Evolutionary conservation across 139 green algal species (phyloP).

Genomic region (Ostreobium quekettii): DNA sequence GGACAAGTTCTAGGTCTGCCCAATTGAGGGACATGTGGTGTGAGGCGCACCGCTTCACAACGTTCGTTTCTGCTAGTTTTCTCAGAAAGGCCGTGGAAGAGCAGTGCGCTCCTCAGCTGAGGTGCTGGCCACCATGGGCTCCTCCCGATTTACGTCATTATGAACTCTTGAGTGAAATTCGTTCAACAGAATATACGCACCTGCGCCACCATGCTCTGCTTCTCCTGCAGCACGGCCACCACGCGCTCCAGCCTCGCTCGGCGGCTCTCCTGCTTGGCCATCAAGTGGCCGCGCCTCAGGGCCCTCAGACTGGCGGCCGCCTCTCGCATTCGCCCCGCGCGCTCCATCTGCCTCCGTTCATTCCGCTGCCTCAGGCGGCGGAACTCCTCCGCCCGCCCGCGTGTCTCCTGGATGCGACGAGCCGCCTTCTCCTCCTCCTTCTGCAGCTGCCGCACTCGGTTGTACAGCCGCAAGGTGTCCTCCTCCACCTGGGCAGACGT

Average conservation of each 20-base stretch:
- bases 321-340: not conserved
- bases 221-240: not conserved
- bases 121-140: too few species aligned
- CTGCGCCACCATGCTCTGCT: not conserved
- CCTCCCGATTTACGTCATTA: too few species aligned
- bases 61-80: too few species aligned
- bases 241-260: not conserved
- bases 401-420: conserved; percentile 28
- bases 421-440: conserved; percentile 51
- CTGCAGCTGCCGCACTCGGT: conserved; percentile 57
- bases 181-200: too few species aligned
- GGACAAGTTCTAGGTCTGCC: too few species aligned
- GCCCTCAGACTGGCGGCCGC: not conserved
- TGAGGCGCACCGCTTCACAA: too few species aligned
- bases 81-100: too few species aligned
- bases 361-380: not conserved
- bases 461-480: conserved; percentile 54
- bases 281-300: not conserved
- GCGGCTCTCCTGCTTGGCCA: not conserved
- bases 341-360: not conserved
- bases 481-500: too few species aligned
- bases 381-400: conserved; percentile 24
- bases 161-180: too few species aligned
- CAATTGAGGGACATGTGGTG: too few species aligned
- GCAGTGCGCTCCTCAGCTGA: too few species aligned